Percentiles rank a stretch among this genome's conserved stretches.
Conservation (phyloP, 2,329 filamentous ascomycete species). For the Diplocarpon mali region DNA sequence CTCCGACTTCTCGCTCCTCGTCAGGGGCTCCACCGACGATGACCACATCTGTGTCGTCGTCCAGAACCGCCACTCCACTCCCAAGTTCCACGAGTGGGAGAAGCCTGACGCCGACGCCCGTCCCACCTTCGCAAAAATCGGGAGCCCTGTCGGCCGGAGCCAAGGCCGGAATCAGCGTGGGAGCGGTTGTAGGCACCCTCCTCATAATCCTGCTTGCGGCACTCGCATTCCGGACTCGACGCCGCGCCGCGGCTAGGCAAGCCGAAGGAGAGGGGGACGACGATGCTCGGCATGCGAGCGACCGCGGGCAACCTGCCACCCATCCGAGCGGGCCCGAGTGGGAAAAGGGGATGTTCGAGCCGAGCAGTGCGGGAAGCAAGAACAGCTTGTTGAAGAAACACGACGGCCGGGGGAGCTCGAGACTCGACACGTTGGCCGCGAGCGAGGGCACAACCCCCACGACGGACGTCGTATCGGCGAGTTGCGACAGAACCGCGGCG, state of each 20-base stretch:
- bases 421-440: background rate
- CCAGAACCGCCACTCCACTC: background rate
- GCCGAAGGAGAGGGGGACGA: background rate
- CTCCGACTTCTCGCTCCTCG: too few relatives aligned
- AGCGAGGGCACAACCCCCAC: background rate
- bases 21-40: background rate
- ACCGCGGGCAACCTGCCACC: background rate
- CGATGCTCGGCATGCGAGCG: background rate
- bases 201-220: background rate
- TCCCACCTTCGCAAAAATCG: background rate
- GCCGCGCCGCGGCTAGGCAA: background rate
- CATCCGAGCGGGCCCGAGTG: background rate
- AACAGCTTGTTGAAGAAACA: background rate
- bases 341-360: background rate
- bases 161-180: constrained; percentile 1
- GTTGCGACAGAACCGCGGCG: background rate
- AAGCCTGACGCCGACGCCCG: background rate
- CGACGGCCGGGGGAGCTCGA: constrained; percentile 1
- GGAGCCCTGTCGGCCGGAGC: background rate
- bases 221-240: background rate
- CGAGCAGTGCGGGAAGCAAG: constrained; percentile 1
- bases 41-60: background rate
- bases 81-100: background rate
- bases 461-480: background rate
- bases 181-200: background rate